phyloP scores from a whole-genome alignment of 2,329 filamentous ascomycete species.

The Torrubiellomyces zombiae region DNA sequence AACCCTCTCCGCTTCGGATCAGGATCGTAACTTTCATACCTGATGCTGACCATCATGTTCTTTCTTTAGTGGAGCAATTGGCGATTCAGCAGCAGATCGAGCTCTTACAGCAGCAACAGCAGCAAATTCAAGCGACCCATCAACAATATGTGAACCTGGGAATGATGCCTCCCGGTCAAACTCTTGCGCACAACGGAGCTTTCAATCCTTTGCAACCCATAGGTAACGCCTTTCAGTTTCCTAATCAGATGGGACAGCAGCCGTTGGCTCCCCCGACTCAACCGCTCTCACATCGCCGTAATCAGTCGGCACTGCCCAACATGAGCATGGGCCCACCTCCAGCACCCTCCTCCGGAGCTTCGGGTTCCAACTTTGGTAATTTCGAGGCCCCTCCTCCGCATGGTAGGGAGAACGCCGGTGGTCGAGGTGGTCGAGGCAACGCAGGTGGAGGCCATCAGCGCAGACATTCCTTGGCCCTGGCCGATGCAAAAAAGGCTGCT shows the following conservation, averaged over 20 bases:
- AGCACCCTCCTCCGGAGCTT: constrained; percentile 80
- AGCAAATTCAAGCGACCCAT: constrained; percentile 90
- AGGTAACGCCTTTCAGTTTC: constrained; percentile 79
- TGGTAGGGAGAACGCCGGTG: constrained; percentile 23
- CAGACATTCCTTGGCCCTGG: constrained; percentile 83
- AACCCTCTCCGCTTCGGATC: not conserved
- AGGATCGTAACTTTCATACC: not conserved
- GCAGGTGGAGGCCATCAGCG: constrained; percentile 70
- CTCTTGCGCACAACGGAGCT: constrained; percentile 48
- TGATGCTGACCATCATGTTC: constrained; percentile 1
- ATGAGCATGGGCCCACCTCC: constrained; percentile 80
- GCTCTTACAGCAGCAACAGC: constrained; percentile 90
- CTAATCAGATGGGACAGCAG: constrained; percentile 57
- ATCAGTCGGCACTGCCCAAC: constrained; percentile 89
- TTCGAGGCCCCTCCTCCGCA: constrained; percentile 42
- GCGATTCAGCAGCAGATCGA: constrained; percentile 97
- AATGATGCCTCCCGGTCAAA: constrained; percentile 74
- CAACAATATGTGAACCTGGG: constrained; percentile 98
- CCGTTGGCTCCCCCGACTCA: constrained; percentile 65
- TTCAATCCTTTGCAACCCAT: constrained; percentile 73
- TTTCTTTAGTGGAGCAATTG: constrained; percentile 72
- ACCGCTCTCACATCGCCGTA: constrained; percentile 79
- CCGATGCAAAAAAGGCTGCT: constrained; percentile 94
- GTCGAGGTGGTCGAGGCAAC: constrained; percentile 50
- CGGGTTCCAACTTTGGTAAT: constrained; percentile 63